phyloP scores from a whole-genome alignment of 2,329 filamentous ascomycete species.

The Pseudomassariella vexata region DNA sequence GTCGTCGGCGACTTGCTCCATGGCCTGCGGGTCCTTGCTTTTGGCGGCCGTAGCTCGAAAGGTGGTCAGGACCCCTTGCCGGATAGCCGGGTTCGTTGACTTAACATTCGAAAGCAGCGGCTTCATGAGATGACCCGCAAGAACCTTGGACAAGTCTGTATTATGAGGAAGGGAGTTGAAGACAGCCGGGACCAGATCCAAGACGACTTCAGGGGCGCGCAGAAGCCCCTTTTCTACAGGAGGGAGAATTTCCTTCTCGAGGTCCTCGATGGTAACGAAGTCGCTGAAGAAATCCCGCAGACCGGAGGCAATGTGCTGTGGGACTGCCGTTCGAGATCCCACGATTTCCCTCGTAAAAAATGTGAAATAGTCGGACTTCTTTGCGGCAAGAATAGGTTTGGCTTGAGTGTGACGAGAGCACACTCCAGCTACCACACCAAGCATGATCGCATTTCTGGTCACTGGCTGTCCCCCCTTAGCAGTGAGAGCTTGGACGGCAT shows the following conservation, averaged over 20 bases:
- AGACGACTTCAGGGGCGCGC: constrained; percentile 81
- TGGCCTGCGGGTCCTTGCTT: constrained; percentile 41
- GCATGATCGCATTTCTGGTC: constrained; percentile 66
- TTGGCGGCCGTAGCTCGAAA: constrained; percentile 60
- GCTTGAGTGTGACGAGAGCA: constrained; percentile 64
- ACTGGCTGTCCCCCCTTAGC: constrained; percentile 59
- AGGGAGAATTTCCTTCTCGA: constrained; percentile 71
- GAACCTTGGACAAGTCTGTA: constrained; percentile 71
- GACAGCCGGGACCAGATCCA: constrained; percentile 72
- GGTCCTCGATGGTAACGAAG: constrained; percentile 68
- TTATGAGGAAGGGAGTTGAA: constrained; percentile 61
- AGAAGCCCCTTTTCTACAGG: constrained; percentile 84
- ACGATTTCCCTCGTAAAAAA: constrained; percentile 86
- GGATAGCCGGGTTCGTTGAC: constrained; percentile 75
- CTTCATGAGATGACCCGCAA: constrained; percentile 72
- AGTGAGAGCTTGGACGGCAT: constrained; percentile 62
- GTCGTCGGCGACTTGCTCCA: constrained; percentile 71
- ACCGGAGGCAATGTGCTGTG: constrained; percentile 65
- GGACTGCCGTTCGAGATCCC: constrained; percentile 67
- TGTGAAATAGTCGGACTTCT: constrained; percentile 68
- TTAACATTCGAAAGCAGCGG: constrained; percentile 86
- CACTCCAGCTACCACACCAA: constrained; percentile 85
- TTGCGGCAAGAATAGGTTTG: constrained; percentile 55
- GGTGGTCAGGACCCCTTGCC: constrained; percentile 67
- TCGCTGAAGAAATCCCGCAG: constrained; percentile 76